These are phyloP conservation scores for Podaxis mareebaensis DNA, from an alignment of 768 basidiomycete genomes.

Conservation along the genomic window DNA sequence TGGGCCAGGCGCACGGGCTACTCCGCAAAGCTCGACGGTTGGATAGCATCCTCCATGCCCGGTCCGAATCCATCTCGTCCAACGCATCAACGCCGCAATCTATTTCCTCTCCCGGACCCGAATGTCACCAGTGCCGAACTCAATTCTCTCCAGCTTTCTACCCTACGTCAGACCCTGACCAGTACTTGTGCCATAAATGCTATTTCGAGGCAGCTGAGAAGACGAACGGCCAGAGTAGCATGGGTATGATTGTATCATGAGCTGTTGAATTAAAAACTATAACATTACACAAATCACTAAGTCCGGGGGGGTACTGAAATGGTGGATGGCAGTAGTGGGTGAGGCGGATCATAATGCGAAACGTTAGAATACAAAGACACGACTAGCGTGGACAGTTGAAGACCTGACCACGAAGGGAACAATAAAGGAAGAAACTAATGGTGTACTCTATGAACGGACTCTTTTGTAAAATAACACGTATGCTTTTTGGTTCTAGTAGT, in stretches of 20 bases:
- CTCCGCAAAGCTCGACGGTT: slow-evolving; percentile 88
- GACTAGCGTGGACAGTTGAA: slow-evolving; percentile 14
- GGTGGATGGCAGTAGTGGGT: not conserved
- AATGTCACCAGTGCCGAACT: slow-evolving; percentile 65
- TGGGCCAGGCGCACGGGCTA: slow-evolving; percentile 76
- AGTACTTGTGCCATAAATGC: slow-evolving; percentile 49
- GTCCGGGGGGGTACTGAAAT: not conserved
- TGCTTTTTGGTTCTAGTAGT: slow-evolving; percentile 53
- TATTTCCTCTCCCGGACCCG: slow-evolving; percentile 32
- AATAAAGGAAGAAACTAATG: slow-evolving; percentile 14
- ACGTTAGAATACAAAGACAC: slow-evolving; percentile 34
- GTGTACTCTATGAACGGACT: slow-evolving; percentile 44
- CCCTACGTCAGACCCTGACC: slow-evolving; percentile 26
- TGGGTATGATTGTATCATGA: slow-evolving; percentile 39
- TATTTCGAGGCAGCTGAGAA: slow-evolving; percentile 38
- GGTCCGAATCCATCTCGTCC: slow-evolving; percentile 33
- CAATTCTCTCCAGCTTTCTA: slow-evolving; percentile 80
- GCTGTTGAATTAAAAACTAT: slow-evolving; percentile 23
- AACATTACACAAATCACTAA: slow-evolving; percentile 13
- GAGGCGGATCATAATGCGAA: slow-evolving; percentile 24
- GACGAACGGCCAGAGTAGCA: slow-evolving; percentile 27
- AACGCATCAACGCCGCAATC: slow-evolving; percentile 23
- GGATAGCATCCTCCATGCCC: slow-evolving; percentile 65
- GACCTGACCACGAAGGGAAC: slow-evolving; percentile 4
- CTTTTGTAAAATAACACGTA: slow-evolving; percentile 85